phyloP scores from a whole-genome alignment of 768 basidiomycete species.

The Gymnopilus dilepis region DNA sequence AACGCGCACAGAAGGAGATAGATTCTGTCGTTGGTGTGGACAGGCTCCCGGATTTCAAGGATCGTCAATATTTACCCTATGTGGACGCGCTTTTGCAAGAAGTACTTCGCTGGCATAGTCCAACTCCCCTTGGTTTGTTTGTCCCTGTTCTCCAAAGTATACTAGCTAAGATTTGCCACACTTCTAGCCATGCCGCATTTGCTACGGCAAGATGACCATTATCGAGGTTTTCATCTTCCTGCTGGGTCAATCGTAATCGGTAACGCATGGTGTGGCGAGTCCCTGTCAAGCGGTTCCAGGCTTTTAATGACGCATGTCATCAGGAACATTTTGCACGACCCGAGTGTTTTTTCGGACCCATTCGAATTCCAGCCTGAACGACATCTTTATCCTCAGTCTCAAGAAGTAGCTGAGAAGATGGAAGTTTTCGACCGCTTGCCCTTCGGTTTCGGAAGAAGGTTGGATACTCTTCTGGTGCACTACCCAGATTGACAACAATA shows the following conservation, averaged over 20 bases:
- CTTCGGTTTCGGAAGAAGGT: slow-evolving; percentile 12
- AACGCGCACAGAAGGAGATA: slow-evolving; percentile 4
- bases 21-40: neutral
- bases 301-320: neutral
- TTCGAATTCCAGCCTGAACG: slow-evolving; percentile 9
- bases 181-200: slow-evolving; percentile 2
- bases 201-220: slow-evolving; percentile 6
- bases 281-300: neutral
- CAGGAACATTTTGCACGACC: slow-evolving; percentile 10
- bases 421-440: neutral
- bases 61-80: slow-evolving; percentile 1
- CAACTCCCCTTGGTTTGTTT: slow-evolving; percentile 1
- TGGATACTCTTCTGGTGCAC: neutral
- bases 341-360: slow-evolving; percentile 6
- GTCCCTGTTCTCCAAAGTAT: neutral
- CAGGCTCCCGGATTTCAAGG: slow-evolving; percentile 8
- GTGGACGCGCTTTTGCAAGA: neutral
- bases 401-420: neutral
- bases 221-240: slow-evolving; percentile 3
- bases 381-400: neutral
- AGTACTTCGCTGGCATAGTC: slow-evolving; percentile 8
- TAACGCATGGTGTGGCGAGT: neutral
- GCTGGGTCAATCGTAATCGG: slow-evolving; percentile 10
- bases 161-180: too few species aligned
- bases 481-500: neutral